Conservation (phyloP, 1,139 yeast genomes). For the Hansenula anomala region DNA sequence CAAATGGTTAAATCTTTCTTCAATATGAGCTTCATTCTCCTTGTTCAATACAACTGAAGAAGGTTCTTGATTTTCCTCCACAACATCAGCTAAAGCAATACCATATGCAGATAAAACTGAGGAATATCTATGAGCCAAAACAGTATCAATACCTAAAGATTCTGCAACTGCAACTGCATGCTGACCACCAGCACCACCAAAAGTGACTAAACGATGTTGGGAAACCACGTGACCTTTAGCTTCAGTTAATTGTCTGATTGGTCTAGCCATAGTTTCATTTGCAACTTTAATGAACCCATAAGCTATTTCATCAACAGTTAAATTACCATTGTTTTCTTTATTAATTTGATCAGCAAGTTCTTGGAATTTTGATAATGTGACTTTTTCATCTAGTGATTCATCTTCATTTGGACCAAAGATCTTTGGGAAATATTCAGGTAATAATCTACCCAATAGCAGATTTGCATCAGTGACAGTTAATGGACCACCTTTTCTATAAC, state of each 20-base stretch:
- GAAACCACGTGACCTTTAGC: constrained; percentile 44
- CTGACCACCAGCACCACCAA: constrained; percentile 62
- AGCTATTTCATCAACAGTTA: constrained; percentile 44
- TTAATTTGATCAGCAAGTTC: constrained; percentile 40
- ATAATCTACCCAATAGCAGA: constrained; percentile 44
- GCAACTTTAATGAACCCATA: constrained; percentile 51
- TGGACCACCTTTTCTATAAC: constrained; percentile 56
- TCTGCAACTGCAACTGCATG: constrained; percentile 50
- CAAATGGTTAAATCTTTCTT: constrained; percentile 30
- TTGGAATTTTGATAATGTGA: constrained; percentile 33
- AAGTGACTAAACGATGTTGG: constrained; percentile 44
- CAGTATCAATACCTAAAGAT: constrained; percentile 39
- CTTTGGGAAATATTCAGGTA: constrained; percentile 52
- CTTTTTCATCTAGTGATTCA: constrained; percentile 41
- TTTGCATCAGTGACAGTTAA: constrained; percentile 58
- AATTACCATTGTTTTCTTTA: constrained; percentile 24
- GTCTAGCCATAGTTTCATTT: constrained; percentile 51
- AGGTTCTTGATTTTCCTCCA: constrained; percentile 65
- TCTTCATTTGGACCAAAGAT: constrained; percentile 57
- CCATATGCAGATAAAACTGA: constrained; percentile 55
- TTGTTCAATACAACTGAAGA: constrained; percentile 33
- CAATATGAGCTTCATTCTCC: constrained; percentile 21
- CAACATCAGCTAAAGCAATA: constrained; percentile 51
- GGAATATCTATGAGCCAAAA: constrained; percentile 47
- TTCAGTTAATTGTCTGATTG: constrained; percentile 50